A percentile compares a stretch with the other conserved stretches of the same genome.
These are phyloP conservation scores for Claviceps digitariae DNA, from an alignment of 2,329 filamentous ascomycete species.

Conservation along the genomic window DNA sequence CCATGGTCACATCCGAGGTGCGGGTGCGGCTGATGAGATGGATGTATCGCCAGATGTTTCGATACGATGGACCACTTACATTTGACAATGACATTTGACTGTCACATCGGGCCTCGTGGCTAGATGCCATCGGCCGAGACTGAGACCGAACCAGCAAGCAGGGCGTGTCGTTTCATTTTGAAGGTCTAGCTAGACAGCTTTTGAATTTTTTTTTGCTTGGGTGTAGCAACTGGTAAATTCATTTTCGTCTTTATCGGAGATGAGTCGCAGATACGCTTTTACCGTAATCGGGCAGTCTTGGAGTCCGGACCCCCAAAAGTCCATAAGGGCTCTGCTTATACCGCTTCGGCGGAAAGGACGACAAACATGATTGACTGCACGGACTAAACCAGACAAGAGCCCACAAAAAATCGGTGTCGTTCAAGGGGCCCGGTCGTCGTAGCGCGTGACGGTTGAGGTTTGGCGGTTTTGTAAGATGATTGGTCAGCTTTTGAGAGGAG, in stretches of 20 bases:
- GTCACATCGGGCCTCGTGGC: slow-evolving; percentile 2
- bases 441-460: background rate
- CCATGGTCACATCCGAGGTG: no score
- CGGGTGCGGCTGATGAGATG: background rate
- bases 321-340: no score
- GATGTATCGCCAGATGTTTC: background rate
- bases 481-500: slow-evolving; percentile 7
- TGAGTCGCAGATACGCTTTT: background rate
- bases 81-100: no score
- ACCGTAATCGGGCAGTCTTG: background rate
- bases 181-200: no score
- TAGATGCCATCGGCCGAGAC: slow-evolving; percentile 10
- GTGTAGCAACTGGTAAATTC: no score
- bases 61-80: background rate
- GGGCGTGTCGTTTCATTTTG: background rate
- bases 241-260: background rate
- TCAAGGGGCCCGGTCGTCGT: background rate
- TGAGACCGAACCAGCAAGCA: no score
- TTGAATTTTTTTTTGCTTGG: no score
- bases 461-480: slow-evolving; percentile 10
- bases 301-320: background rate
- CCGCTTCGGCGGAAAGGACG: background rate
- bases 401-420: background rate
- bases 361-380: background rate
- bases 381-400: background rate